A percentile compares a stretch with the other conserved stretches of the same genome.
Conservation (phyloP, 257 asterid species). For the Gentiana dahurica region DNA sequence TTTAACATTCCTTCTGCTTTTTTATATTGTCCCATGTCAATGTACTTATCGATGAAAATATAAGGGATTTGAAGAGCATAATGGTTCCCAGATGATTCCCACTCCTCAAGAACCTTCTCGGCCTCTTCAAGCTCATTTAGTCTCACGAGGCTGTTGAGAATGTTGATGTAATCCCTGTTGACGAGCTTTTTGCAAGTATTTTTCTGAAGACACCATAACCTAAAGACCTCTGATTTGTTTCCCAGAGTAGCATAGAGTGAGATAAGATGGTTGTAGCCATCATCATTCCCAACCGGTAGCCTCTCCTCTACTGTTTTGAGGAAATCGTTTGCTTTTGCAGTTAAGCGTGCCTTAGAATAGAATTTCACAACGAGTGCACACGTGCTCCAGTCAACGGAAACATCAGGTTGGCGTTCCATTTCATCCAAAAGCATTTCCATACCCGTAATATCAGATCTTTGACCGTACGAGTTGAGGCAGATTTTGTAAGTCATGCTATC, state of each 20-base stretch:
- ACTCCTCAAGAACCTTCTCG: constrained; percentile 43
- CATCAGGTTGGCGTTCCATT: constrained; percentile 43
- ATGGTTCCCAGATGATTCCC: constrained; percentile 60
- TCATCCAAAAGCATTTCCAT: constrained; percentile 47
- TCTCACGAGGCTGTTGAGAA: constrained; percentile 52
- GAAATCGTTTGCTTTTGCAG: constrained; percentile 31
- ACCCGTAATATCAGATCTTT: constrained; percentile 49
- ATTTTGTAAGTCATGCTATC: constrained; percentile 65
- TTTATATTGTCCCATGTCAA: constrained; percentile 35
- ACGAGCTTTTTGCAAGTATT: constrained; percentile 33
- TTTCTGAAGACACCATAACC: constrained; percentile 57
- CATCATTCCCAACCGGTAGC: constrained; percentile 38
- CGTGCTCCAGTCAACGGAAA: constrained; percentile 64
- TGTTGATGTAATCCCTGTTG: constrained; percentile 49
- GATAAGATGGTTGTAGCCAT: constrained; percentile 58
- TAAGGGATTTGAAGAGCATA: constrained; percentile 53
- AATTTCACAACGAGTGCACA: constrained; percentile 54
- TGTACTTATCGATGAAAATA: constrained; percentile 34
- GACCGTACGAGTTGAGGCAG: constrained; percentile 64
- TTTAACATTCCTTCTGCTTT: constrained; percentile 55
- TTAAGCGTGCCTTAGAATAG: constrained; percentile 43
- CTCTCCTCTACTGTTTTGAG: constrained; percentile 50
- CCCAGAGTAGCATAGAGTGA: constrained; percentile 54
- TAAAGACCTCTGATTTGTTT: constrained; percentile 42
- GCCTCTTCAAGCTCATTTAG: constrained; percentile 57